phyloP scores from a whole-genome alignment of 192 early-diverging fungal species.

The Coemansia biformis region DNA sequence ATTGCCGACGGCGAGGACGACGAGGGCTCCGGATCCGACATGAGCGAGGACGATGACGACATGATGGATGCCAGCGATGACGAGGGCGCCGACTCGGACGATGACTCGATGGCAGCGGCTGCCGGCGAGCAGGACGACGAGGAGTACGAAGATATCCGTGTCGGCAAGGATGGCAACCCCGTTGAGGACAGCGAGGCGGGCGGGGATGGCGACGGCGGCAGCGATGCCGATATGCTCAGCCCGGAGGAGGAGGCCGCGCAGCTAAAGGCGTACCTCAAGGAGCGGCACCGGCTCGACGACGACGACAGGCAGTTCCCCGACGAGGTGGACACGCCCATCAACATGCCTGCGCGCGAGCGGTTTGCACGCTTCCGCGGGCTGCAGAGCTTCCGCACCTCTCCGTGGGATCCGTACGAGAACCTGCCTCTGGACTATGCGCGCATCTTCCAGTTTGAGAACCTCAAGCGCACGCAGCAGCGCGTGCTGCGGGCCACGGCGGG shows the following conservation, averaged over 20 bases:
- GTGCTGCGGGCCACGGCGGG: constrained; percentile 52
- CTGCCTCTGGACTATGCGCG: constrained; percentile 91
- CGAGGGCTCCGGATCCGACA: constrained; percentile 48
- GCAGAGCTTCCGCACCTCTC: constrained; percentile 87
- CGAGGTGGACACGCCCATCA: constrained; percentile 91
- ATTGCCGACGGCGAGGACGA: constrained; percentile 79
- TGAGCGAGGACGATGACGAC: constrained; percentile 23
- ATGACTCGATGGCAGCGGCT: constrained; percentile 6
- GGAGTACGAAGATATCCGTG: constrained; percentile 27
- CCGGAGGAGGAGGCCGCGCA: constrained; percentile 43
- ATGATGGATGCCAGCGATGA: constrained; percentile 32
- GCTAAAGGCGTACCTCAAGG: constrained; percentile 51
- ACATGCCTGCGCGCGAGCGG: constrained; percentile 72
- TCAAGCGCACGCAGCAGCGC: constrained; percentile 70
- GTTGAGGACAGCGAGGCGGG: neutral
- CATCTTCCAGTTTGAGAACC: constrained; percentile 96
- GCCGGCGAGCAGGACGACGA: constrained; percentile 9
- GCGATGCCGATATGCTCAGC: constrained; percentile 26
- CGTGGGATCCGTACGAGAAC: constrained; percentile 99
- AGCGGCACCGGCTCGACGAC: constrained; percentile 52
- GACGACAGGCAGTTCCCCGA: constrained; percentile 91
- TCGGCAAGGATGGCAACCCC: constrained; percentile 12
- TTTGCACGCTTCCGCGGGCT: constrained; percentile 95
- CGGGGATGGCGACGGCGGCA: constrained; percentile 12
- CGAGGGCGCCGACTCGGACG: constrained; percentile 11